Evolutionary conservation across 2,329 filamentous ascomycete genomes (phyloP).

Genomic region (Colletotrichum destructivum): DNA sequence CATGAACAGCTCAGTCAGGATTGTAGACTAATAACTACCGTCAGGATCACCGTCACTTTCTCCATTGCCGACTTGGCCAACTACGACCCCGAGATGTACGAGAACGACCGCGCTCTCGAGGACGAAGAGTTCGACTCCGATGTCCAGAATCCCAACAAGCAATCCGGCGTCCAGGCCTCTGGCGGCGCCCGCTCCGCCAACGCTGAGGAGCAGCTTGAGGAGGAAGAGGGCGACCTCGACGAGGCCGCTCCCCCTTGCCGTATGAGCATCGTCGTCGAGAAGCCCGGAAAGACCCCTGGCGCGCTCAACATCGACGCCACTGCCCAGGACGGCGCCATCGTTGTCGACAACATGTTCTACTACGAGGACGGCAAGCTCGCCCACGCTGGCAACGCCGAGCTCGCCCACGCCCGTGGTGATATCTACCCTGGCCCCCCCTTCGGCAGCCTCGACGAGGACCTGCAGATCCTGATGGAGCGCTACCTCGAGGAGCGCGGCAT

Average conservation of each 20-base stretch:
- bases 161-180: slow-evolving; percentile 68
- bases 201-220: slow-evolving; percentile 67
- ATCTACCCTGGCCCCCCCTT: slow-evolving; percentile 94
- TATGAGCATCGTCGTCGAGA: slow-evolving; percentile 90
- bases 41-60: slow-evolving; percentile 84
- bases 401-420: slow-evolving; percentile 81
- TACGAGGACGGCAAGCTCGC: slow-evolving; percentile 85
- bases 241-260: slow-evolving; percentile 81
- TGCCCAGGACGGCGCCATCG: slow-evolving; percentile 87
- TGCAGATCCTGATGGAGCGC: slow-evolving; percentile 91
- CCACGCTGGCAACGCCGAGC: slow-evolving; percentile 81
- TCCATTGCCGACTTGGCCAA: slow-evolving; percentile 86
- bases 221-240: slow-evolving; percentile 63
- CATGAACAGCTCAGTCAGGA: neutral
- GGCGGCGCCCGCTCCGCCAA: slow-evolving; percentile 65
- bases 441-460: slow-evolving; percentile 93
- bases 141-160: slow-evolving; percentile 68
- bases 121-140: slow-evolving; percentile 63
- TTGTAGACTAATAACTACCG: slow-evolving; percentile 32
- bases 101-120: slow-evolving; percentile 68
- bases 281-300: slow-evolving; percentile 78
- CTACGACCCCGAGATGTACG: slow-evolving; percentile 72
- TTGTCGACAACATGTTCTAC: slow-evolving; percentile 93
- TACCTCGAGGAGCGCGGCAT: slow-evolving; percentile 97
- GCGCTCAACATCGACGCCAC: slow-evolving; percentile 89